Base-by-base conservation (phyloP, 2,329 filamentous ascomycete genomes). In the Leptosphaerulina australis region DNA sequence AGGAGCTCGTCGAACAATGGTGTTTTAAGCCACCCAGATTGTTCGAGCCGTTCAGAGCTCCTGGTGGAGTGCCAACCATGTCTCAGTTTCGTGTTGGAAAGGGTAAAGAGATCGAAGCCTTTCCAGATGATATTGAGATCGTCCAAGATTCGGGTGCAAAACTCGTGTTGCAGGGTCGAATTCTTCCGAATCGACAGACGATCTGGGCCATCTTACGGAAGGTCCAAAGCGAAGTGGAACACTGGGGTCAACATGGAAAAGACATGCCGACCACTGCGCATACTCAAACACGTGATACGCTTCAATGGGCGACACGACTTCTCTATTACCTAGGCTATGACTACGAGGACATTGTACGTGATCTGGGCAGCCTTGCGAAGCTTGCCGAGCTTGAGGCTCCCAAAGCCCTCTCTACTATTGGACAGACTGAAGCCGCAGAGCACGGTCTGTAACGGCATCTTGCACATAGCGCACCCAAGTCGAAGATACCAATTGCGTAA, bases 1-100 rank as follows among this genome's bases (percentile, higher is more conserved):
- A 72, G 48, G 68, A 60, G 3, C 57, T 84, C 25, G 79, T 81
- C 47, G 64, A 77, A 8, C 68, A 66, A 26, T 84, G 81, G 76
- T 72, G 70, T 55, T 62, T 70, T 39, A 50, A 41, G 9, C 40
- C 59, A 2, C 55, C 60, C 11, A 56, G 54, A 15, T 34, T 34
- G 5, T 66, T 66, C 15, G 53, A 58, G 34, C 47, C 67, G 24
- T 70, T 65, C 41, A 55, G 59, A 38, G 63, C 68, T 4, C 66
- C 69, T 25, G 70, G 69, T 37, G 70, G 70, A 30, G 34, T 72
- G 24, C 62, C 63, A n/a, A 62, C 40, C 1, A 70, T 73, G 67
- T 56, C 69, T 24, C 59, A 44, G 29, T 63, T 60, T 46, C 62
- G 58, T 22, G 37, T 61, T n/a, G 57, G 53, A 21, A 67, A 55